Conservation (phyloP, 2,329 filamentous ascomycete species). For the Fusarium nygamai region DNA sequence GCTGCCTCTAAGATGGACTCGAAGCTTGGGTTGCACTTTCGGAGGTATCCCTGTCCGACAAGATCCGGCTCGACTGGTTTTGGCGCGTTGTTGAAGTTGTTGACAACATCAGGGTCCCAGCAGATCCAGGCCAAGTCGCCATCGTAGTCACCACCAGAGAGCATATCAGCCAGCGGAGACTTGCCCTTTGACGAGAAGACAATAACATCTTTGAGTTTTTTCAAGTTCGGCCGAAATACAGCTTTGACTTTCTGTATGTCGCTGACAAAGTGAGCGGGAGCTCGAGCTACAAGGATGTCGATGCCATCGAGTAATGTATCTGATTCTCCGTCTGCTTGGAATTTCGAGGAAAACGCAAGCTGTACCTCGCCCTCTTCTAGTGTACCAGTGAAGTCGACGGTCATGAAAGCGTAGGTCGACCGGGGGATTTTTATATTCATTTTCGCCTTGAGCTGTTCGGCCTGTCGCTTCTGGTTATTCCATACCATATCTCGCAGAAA, state of each 20-base stretch:
- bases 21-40: slow-evolving; percentile 59
- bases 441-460: slow-evolving; percentile 62
- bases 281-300: slow-evolving; percentile 74
- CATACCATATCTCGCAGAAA: slow-evolving; percentile 61
- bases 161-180: slow-evolving; percentile 71
- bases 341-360: slow-evolving; percentile 73
- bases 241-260: slow-evolving; percentile 77
- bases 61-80: slow-evolving; percentile 52
- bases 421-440: slow-evolving; percentile 69
- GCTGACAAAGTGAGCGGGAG: slow-evolving; percentile 74
- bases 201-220: slow-evolving; percentile 79
- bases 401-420: slow-evolving; percentile 72
- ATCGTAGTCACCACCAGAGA: slow-evolving; percentile 85
- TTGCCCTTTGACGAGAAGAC: slow-evolving; percentile 76
- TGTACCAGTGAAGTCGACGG: slow-evolving; percentile 71
- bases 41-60: slow-evolving; percentile 57
- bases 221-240: slow-evolving; percentile 68
- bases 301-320: slow-evolving; percentile 64
- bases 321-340: slow-evolving; percentile 63
- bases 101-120: slow-evolving; percentile 74
- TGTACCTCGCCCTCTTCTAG: slow-evolving; percentile 74
- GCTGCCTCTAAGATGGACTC: slow-evolving; percentile 51
- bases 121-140: slow-evolving; percentile 83
- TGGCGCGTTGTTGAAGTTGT: slow-evolving; percentile 71
- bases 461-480: slow-evolving; percentile 61